Conservation (phyloP, 2,329 filamentous ascomycete species). For the Aspergillus neotritici region DNA sequence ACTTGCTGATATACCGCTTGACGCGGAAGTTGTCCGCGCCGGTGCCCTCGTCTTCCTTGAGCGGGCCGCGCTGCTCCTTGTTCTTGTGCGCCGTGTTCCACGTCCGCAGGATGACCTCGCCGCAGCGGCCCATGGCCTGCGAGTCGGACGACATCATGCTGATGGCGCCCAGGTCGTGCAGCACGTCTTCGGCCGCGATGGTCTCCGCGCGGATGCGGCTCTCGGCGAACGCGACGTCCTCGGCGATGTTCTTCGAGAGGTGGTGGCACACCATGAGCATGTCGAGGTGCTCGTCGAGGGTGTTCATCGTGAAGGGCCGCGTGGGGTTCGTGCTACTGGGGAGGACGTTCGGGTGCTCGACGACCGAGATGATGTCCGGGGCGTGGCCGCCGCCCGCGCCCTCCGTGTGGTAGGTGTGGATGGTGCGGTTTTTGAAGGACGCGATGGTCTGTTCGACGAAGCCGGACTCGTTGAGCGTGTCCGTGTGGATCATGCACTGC, state of each 20-base stretch:
- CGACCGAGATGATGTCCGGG: slow-evolving; percentile 90
- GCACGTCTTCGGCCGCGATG: slow-evolving; percentile 91
- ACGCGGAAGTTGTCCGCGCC: slow-evolving; percentile 86
- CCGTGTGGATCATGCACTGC: slow-evolving; percentile 90
- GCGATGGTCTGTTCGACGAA: slow-evolving; percentile 87
- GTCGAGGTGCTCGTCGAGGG: slow-evolving; percentile 90
- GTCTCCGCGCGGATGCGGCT: slow-evolving; percentile 91
- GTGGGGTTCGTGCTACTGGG: slow-evolving; percentile 91
- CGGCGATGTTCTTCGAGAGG: slow-evolving; percentile 82
- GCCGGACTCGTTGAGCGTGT: slow-evolving; percentile 94
- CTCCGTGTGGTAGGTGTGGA: slow-evolving; percentile 96
- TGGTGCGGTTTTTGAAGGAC: slow-evolving; percentile 79
- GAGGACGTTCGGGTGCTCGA: slow-evolving; percentile 81
- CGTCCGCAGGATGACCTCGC: slow-evolving; percentile 85
- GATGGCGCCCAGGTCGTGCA: slow-evolving; percentile 91
- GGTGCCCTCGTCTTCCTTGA: slow-evolving; percentile 72
- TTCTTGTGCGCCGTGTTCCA: slow-evolving; percentile 99
- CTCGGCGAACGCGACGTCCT: slow-evolving; percentile 94
- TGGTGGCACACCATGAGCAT: slow-evolving; percentile 99
- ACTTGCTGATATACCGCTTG: slow-evolving; percentile 90
- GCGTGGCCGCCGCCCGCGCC: slow-evolving; percentile 92
- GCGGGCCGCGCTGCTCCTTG: slow-evolving; percentile 70
- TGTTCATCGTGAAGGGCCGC: slow-evolving; percentile 83
- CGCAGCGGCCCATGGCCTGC: slow-evolving; percentile 94
- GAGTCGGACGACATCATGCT: slow-evolving; percentile 96